Evolutionary conservation across 495 filamentous ascomycete species (phyloP), one percentile per base, ranked within the genome.

Genomic region (Haplographium delicatum): DNA sequence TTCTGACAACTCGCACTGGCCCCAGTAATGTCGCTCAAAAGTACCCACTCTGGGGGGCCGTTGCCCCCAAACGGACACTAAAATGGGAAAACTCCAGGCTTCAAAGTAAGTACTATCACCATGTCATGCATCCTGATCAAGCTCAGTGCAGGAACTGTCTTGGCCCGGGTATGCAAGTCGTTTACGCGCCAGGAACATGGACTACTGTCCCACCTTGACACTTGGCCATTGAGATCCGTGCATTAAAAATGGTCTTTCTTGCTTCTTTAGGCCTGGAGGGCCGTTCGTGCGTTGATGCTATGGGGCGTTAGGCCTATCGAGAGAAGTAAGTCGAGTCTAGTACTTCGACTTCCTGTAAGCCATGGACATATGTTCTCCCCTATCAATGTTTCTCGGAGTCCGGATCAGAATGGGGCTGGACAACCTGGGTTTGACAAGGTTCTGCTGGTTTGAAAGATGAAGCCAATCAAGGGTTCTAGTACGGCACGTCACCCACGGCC

Each of bases 121-220:
- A 5, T 19, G 18, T 15, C 15, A 3, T 43, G 15, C 27, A 43
- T 33, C 23, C 4, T 44, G 27, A n/a, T 44, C 18, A 26, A 37
- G 46, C 46, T 15, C 5, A 24, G 16, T 31, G 42, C 50, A 46
- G n/a, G n/a, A n/a, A 6, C 28, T 6, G 31, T 16, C 38, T 22
- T 46, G 11, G 16, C 30, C 31, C 50, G 50, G 50, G 2, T 53
- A 38, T 53, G 50, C 42, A 41, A 23, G 6, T 46, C 22, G 6
- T 18, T 40, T 53, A 53, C 50, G 41, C 50, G 50, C 42, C 41
- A 53, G 50, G 42, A 39, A 46, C 49, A 38, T n/a, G n/a, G n/a
- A n/a, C n/a, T n/a, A n/a, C 42, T 47, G 25, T 6, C 38, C 20
- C 27, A 20, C 18, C 11, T 31, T 27, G 15, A 26, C 38, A 41